Base-by-base conservation (phyloP, 2,329 filamentous ascomycete genomes). In the Zymoseptoria tritici region DNA sequence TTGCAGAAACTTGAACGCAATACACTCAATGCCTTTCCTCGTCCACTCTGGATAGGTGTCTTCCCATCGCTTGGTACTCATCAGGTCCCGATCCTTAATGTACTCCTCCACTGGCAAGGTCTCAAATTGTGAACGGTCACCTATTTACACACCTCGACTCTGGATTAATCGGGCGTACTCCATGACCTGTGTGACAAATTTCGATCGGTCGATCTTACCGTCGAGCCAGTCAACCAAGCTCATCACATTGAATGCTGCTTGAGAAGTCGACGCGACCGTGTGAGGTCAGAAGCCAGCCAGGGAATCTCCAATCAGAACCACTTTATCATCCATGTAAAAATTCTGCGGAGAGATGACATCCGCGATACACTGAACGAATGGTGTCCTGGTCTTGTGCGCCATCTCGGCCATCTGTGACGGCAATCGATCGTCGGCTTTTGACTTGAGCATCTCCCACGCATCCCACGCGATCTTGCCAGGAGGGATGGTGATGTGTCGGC, bases 271-370 rank as follows among this genome's bases (percentile, higher is more conserved):
- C 9, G 74, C 71, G 1, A 74, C 79, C 6, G 75, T 72, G 58
- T 80, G 78, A 13, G 79, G 78, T 21, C 79, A 68, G 42, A 80
- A 77, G 1, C 75, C 72, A 0, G 76, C 73, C 24, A 80, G 66
- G 1, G 78, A 76, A 63, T 81, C 78, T 1, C 78, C 79, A 3
- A 80, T 72, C 13, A 80, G 63, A 3, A 79, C 66, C 2, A 80
- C 72, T 26, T 73, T 75, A 8, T 78, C 77, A 21, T 71, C 66
- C 55, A 74, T 67, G 60, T 76, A 79, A n/a, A 71, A 68, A n/a
- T 74, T 73, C 26, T 70, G 66, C 0, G 71, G 70, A 13, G 73
- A 68, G 8, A 76, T 67, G 3, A 76, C 74, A 54, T 80, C 78
- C 13, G 72, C 76, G 19, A 80, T 73, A 54, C 73, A 75, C 54